Percentiles rank a stretch among this genome's conserved stretches.
Conservation (phyloP, 2,329 filamentous ascomycete species). For the Ophidiomyces ophidiicola region DNA sequence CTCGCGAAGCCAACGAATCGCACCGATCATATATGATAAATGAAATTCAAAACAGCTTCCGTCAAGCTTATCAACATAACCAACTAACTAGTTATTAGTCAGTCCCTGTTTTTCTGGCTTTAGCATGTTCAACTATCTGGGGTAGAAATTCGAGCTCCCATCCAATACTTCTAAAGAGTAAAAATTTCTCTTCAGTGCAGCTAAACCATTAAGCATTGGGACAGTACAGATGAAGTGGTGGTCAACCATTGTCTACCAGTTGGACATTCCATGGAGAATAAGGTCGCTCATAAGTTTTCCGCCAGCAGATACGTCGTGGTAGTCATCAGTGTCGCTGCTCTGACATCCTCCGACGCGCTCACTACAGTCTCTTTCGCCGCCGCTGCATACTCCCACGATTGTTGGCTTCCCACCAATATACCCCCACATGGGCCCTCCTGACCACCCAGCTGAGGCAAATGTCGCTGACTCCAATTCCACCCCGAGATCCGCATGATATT, state of each 20-base stretch:
- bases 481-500: conserved; percentile 16
- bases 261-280: conserved; percentile 13
- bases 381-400: conserved; percentile 19
- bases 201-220: not conserved
- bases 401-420: conserved; percentile 17
- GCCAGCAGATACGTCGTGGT: conserved; percentile 20
- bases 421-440: conserved; percentile 19
- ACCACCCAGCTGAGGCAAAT: conserved; percentile 19
- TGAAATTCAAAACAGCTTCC: no score
- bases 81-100: no score
- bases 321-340: conserved; percentile 13
- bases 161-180: no score
- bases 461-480: conserved; percentile 18
- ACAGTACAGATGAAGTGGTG: not conserved
- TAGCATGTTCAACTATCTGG: no score
- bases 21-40: no score
- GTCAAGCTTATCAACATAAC: no score
- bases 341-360: conserved; percentile 17
- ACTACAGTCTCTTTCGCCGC: conserved; percentile 18
- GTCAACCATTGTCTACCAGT: conserved; percentile 13
- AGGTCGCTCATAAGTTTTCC: conserved; percentile 19
- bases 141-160: no score
- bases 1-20: no score
- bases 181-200: no score
- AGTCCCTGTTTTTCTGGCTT: no score